Base-by-base conservation (phyloP, 2,329 filamentous ascomycete genomes). In the Colletotrichum aenigma region DNA sequence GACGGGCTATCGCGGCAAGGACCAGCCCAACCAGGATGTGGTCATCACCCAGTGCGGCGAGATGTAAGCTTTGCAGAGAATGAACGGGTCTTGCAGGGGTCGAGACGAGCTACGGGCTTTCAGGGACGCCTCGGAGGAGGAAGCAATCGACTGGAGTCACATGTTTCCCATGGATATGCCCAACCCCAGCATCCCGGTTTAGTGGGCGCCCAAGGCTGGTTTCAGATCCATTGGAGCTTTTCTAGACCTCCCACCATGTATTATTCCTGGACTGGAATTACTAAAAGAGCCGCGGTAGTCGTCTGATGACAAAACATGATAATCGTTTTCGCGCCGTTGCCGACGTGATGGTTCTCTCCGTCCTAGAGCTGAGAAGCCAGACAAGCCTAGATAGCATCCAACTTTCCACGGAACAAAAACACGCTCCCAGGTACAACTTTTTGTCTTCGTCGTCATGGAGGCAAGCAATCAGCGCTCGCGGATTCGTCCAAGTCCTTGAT, bases 21-120 rank as follows among this genome's bases (percentile, higher is more conserved):
- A 98, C 82, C 91, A 94, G 82, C 97, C 96, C 5, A 94, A 94
- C 79, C 87, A 96, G 83, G 96, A 98, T 82, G 93, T 98, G 4
- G 91, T 93, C 16, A 93, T 99, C 81, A 89, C 92, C 12, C 93
- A 97, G 87, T 98, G 96, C 82, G 97, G 97, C 34, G 96, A 98
- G 89, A 98, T 98, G 96, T 98, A 30, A 72, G 34, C 26, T 2
- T 62, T 16, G 30, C n/a, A 34, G 58, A 36, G 24, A 28, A 18
- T 15, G 21, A 28, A 58, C 15, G 16, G 55, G 7, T 28, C 3
- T 13, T 12, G 24, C 7, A 7, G 26, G 16, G 16, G 24, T 16
- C 55, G 55, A 58, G 15, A 55, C 24, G 34, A 16, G 7, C 34
- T 36, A 7, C 8, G 18, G 38, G 8, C 18, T 43, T 8, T 43